Percentiles rank a stretch among this genome's conserved stretches.
Evolutionary conservation across 169 alveolate species (phyloP).

Genomic region (Plasmodium knowlesi): DNA sequence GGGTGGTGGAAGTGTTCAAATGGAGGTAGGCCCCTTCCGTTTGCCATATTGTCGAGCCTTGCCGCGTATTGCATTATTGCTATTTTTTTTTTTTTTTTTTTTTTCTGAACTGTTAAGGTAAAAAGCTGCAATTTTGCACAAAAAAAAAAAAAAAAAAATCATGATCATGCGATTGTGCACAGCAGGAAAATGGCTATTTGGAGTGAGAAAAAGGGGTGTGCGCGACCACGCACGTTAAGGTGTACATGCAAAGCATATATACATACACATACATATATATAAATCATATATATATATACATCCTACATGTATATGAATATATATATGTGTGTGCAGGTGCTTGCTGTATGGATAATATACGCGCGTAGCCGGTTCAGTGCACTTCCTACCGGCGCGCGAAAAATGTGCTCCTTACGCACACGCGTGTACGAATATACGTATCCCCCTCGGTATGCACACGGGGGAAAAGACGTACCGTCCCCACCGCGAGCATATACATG

Average conservation of each 20-base stretch:
- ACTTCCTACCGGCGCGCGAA: not conserved
- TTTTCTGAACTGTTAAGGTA: slow-evolving; percentile 56
- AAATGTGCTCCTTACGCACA: not conserved
- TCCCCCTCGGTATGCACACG: not conserved
- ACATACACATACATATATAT: not conserved
- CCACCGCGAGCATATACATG: not conserved
- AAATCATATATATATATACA: not conserved
- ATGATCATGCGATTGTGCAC: slow-evolving; percentile 33
- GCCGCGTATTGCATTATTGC: slow-evolving; percentile 4
- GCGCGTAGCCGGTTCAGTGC: not conserved
- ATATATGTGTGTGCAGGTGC: not conserved
- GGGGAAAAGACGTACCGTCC: not conserved
- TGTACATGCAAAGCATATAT: not conserved
- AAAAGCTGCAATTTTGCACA: slow-evolving; percentile 45
- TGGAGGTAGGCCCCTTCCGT: not conserved
- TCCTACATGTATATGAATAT: not conserved
- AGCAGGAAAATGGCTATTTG: slow-evolving; percentile 24
- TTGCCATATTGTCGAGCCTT: not conserved
- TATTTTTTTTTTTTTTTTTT: slow-evolving; percentile 9
- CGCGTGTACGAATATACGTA: not conserved
- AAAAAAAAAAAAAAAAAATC: slow-evolving; percentile 52
- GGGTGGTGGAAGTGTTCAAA: not conserved
- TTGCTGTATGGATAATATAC: not conserved
- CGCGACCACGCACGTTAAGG: not conserved
- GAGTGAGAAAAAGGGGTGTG: slow-evolving; percentile 1